These are phyloP conservation scores for Phascolomyces articulosus DNA, from an alignment of 371 early-diverging fungal genomes.

Conservation along the genomic window DNA sequence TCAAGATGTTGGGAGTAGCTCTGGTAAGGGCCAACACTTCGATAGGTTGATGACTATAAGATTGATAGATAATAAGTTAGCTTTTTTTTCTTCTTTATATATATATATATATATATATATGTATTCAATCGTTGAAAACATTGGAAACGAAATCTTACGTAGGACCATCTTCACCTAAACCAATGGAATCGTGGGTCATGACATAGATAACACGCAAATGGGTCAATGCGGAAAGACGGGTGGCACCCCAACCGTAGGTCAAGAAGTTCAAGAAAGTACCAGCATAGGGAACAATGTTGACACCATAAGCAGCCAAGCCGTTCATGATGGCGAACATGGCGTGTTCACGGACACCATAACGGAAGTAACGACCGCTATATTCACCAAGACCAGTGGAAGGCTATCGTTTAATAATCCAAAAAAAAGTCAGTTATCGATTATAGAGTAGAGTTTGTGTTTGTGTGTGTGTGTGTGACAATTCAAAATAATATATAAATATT, in stretches of 20 bases:
- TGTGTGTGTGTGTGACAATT: no score
- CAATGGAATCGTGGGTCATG: constrained; percentile 99
- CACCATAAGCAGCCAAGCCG: constrained; percentile 91
- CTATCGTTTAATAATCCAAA: constrained; percentile 5
- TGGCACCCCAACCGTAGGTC: constrained; percentile 84
- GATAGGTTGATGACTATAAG: constrained; percentile 99
- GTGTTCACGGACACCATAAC: constrained; percentile 99
- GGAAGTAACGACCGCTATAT: constrained; percentile 90
- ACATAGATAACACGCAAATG: constrained; percentile 91
- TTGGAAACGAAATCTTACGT: no score
- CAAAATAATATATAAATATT: background rate
- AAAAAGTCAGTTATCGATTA: no score
- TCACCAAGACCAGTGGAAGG: constrained; percentile 69
- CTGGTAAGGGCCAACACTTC: constrained; percentile 94
- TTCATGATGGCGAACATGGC: constrained; percentile 98
- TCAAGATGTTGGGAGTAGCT: constrained; percentile 93
- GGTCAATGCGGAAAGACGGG: constrained; percentile 92
- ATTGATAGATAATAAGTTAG: no score
- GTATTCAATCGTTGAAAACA: no score
- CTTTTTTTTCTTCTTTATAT: no score
- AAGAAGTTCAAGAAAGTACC: constrained; percentile 99
- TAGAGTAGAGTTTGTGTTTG: no score
- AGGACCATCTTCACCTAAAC: constrained; percentile 99
- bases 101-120: no score
- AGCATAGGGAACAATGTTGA: constrained; percentile 88